Conservation (phyloP, 192 early-diverging fungal genomes). For the Spizellomyces punctatus region DNA sequence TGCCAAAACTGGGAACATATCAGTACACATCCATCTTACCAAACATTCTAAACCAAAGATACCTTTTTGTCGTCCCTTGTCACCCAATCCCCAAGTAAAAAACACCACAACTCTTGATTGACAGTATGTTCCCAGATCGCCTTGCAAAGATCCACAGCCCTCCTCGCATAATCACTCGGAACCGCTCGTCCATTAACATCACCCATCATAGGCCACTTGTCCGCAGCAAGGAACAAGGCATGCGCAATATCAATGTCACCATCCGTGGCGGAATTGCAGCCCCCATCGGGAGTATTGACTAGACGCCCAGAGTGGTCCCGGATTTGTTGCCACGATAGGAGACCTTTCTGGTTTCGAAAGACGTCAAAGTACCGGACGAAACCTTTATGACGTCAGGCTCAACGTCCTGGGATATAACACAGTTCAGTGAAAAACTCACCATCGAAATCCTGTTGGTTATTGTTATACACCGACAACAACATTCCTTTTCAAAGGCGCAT, state of each 20-base stretch:
- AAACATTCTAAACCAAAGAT: too few species aligned
- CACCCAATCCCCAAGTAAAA: too few species aligned
- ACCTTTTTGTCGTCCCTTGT: too few species aligned
- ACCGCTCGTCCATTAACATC: background rate
- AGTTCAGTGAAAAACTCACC: too few species aligned
- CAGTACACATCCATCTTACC: too few species aligned
- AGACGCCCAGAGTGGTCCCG: background rate
- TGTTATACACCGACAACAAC: too few species aligned
- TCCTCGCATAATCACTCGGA: background rate
- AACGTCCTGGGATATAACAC: too few species aligned
- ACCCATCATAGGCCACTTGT: constrained; percentile 12
- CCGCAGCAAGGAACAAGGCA: constrained; percentile 19
- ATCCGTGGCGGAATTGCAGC: constrained; percentile 13
- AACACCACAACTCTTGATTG: too few species aligned
- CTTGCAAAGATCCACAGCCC: constrained; percentile 8
- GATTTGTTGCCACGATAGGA: constrained; percentile 19
- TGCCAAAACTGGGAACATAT: too few species aligned
- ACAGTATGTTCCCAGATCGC: background rate
- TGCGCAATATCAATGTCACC: constrained; percentile 27
- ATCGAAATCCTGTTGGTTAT: too few species aligned
- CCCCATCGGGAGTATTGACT: constrained; percentile 11
- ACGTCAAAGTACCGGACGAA: constrained; percentile 15
- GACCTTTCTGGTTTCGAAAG: constrained; percentile 3
- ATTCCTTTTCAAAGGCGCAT: too few species aligned
- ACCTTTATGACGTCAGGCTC: too few species aligned